Evolutionary conservation across 2,329 filamentous ascomycete species (phyloP).

Genomic region (Stenocarpella maydis): DNA sequence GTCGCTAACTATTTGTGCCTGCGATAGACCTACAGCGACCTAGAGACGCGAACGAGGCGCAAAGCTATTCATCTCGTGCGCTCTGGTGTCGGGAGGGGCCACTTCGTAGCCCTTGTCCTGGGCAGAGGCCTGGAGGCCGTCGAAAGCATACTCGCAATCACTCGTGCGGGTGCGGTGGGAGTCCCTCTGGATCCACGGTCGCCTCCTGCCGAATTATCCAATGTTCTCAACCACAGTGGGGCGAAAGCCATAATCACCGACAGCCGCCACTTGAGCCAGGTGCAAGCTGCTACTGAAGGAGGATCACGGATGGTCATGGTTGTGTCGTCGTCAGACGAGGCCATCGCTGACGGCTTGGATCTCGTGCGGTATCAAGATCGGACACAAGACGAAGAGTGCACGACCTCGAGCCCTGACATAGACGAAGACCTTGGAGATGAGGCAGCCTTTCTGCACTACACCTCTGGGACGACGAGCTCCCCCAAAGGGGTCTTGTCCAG

Average conservation of each 20-base stretch:
- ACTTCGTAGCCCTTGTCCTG: constrained; percentile 8
- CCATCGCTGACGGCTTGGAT: no score
- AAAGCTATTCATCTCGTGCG: neutral
- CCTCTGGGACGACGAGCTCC: constrained; percentile 21
- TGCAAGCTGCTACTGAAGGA: neutral
- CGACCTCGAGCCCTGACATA: neutral
- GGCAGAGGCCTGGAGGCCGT: constrained; percentile 21
- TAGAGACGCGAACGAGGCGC: neutral
- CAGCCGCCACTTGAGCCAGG: neutral
- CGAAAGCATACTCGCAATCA: constrained; percentile 16
- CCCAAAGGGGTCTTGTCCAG: constrained; percentile 13
- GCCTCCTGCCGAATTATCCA: neutral
- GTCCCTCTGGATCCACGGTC: constrained; percentile 16
- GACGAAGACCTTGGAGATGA: neutral
- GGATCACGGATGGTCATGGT: neutral
- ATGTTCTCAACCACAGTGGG: neutral
- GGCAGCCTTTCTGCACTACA: constrained; percentile 17
- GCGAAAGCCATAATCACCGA: constrained; percentile 11
- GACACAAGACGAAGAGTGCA: neutral
- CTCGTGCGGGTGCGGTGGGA: constrained; percentile 15
- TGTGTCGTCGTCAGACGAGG: neutral
- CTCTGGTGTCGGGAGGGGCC: neutral
- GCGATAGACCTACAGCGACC: constrained; percentile 9
- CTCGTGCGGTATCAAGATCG: neutral
- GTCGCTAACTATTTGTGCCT: neutral